These are phyloP conservation scores for Chaetomium fimeti DNA, from an alignment of 495 filamentous ascomycete genomes.

Conservation along the genomic window DNA sequence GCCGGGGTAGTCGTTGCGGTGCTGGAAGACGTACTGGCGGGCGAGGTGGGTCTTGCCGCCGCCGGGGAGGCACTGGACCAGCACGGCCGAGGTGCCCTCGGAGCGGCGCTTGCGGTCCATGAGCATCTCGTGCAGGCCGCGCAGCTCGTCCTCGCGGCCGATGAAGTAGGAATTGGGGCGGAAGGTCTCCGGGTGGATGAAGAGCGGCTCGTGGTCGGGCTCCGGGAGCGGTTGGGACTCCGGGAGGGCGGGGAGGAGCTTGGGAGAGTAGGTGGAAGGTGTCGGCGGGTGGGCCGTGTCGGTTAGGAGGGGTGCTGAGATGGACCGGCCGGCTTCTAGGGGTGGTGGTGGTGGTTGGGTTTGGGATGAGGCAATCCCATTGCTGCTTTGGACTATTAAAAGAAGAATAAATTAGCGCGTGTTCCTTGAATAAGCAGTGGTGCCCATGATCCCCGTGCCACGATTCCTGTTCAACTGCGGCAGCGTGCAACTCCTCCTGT, in stretches of 20 bases:
- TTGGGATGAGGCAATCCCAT: slow-evolving; percentile 36
- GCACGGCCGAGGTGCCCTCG: slow-evolving; percentile 63
- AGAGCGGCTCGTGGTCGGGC: slow-evolving; percentile 44
- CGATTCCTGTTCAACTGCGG: slow-evolving; percentile 22
- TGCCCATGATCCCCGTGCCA: slow-evolving; percentile 3
- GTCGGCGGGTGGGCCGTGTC: slow-evolving; percentile 2
- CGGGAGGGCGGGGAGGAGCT: slow-evolving; percentile 6
- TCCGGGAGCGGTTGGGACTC: not conserved
- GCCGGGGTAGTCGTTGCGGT: slow-evolving; percentile 64
- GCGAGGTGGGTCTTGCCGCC: slow-evolving; percentile 81
- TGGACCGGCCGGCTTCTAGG: slow-evolving; percentile 3
- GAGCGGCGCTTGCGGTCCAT: slow-evolving; percentile 61
- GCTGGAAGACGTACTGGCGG: slow-evolving; percentile 72
- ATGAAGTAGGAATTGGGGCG: slow-evolving; percentile 76
- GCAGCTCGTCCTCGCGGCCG: slow-evolving; percentile 68
- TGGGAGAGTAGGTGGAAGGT: not conserved
- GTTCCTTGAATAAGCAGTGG: slow-evolving; percentile 9
- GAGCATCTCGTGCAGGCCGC: slow-evolving; percentile 65
- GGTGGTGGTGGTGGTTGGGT: slow-evolving; percentile 7
- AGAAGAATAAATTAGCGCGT: slow-evolving; percentile 38
- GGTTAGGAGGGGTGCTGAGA: slow-evolving; percentile 14
- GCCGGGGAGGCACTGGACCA: slow-evolving; percentile 72
- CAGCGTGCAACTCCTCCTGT: slow-evolving; percentile 6
- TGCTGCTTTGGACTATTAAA: slow-evolving; percentile 34
- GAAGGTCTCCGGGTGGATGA: slow-evolving; percentile 72